phyloP scores from a whole-genome alignment of 352 stramenopile species.

The Elongisporangium undulatum region DNA sequence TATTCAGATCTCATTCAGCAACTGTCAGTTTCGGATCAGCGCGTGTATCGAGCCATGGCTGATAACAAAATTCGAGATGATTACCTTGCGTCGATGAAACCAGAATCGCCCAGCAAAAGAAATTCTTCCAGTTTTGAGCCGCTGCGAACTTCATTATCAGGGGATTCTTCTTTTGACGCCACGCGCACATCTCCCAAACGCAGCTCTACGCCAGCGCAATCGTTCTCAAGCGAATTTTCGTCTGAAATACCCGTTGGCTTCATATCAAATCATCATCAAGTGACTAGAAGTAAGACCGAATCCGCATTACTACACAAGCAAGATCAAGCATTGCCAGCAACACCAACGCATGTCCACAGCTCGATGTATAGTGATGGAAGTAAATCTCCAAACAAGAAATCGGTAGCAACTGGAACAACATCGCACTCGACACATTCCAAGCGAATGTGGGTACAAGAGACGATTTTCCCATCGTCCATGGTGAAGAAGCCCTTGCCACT shows the following conservation, averaged over 20 bases:
- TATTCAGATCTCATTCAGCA: constrained; percentile 57
- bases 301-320: background rate
- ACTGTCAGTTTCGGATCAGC: constrained; percentile 44
- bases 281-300: background rate
- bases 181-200: background rate
- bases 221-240: background rate
- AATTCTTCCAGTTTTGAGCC: background rate
- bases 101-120: background rate
- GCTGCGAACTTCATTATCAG: background rate
- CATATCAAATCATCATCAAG: background rate
- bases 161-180: background rate
- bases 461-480: constrained; percentile 27
- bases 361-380: background rate
- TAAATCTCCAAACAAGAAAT: background rate
- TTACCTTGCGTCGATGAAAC: constrained; percentile 9
- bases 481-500: constrained; percentile 24
- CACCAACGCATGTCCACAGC: background rate
- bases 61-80: constrained; percentile 35
- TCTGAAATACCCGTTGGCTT: background rate
- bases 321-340: background rate
- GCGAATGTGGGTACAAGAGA: constrained; percentile 26
- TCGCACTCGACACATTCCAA: constrained; percentile 4
- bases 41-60: constrained; percentile 34
- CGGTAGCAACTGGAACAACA: background rate
- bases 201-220: background rate